Percentiles rank a stretch among this genome's conserved stretches.
Conservation (phyloP, 129 eudicot species). For the Calendula officinalis region DNA sequence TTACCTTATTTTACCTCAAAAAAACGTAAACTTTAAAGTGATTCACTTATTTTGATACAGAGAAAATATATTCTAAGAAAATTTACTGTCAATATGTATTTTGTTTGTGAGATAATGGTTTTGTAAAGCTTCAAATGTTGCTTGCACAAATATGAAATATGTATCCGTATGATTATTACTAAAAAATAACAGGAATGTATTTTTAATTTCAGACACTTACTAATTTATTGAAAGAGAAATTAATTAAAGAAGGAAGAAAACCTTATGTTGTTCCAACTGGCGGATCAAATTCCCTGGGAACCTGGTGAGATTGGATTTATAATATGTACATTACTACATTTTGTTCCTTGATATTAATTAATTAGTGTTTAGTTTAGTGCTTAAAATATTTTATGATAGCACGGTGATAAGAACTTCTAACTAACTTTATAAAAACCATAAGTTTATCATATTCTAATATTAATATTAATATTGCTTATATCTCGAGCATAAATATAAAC, state of each 20-base stretch:
- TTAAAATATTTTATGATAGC: not conserved
- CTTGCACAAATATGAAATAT: not conserved
- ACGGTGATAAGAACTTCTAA: too few relatives aligned
- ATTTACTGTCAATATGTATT: not conserved
- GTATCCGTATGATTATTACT: not conserved
- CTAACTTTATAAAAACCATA: too few relatives aligned
- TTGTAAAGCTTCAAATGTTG: constrained; percentile 5
- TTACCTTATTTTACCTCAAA: too few relatives aligned
- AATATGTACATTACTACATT: not conserved
- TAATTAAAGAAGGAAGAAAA: constrained; percentile 83
- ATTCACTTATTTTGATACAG: too few relatives aligned
- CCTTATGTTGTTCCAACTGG: constrained; percentile 98
- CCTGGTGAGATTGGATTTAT: constrained; percentile 58
- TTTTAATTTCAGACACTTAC: constrained; percentile 64
- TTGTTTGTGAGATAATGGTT: not conserved
- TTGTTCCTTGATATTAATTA: not conserved
- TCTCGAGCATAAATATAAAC: too few relatives aligned
- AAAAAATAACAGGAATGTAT: not conserved
- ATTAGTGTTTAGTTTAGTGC: not conserved
- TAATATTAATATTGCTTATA: too few relatives aligned
- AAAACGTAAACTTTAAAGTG: too few relatives aligned
- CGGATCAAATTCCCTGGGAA: constrained; percentile 96
- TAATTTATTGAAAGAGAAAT: constrained; percentile 71
- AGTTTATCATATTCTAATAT: too few relatives aligned
- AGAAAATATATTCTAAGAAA: too few relatives aligned